A percentile compares a stretch with the other conserved stretches of the same genome.
These are phyloP conservation scores for Tetrahymena malaccensis DNA, from an alignment of 73 alveolate genomes.

Conservation along the genomic window DNA sequence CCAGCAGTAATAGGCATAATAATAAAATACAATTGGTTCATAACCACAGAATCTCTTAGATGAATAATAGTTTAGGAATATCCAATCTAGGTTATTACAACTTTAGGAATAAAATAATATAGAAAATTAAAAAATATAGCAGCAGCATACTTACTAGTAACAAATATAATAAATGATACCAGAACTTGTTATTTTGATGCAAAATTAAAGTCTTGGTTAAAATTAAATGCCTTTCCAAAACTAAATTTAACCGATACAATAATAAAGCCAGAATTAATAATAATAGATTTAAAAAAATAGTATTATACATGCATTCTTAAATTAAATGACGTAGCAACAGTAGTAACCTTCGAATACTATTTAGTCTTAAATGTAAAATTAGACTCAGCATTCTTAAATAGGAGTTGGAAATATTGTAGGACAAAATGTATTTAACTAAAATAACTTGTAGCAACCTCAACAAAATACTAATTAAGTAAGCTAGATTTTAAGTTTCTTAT, in stretches of 20 bases:
- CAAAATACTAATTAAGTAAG: not conserved
- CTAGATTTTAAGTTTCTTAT: not conserved
- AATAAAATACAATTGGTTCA: not conserved
- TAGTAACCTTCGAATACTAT: not conserved
- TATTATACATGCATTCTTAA: not conserved
- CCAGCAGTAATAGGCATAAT: not conserved
- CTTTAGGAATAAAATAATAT: not conserved
- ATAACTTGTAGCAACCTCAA: not conserved
- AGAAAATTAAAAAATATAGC: not conserved
- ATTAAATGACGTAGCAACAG: not conserved
- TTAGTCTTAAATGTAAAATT: not conserved
- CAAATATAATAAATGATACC: not conserved
- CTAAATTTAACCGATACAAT: not conserved
- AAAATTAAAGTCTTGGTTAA: not conserved
- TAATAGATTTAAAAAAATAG: not conserved
- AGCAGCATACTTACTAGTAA: not conserved
- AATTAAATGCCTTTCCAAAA: not conserved
- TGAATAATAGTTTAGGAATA: not conserved
- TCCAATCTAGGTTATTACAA: not conserved
- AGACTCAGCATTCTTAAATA: not conserved
- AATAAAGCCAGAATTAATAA: not conserved
- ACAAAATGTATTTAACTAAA: not conserved
- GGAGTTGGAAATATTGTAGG: not conserved
- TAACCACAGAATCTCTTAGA: not conserved
- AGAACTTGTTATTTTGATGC: not conserved